Conservation (phyloP, 1,284 basidiomycete species). For the Ustilago cynodontis region DNA sequence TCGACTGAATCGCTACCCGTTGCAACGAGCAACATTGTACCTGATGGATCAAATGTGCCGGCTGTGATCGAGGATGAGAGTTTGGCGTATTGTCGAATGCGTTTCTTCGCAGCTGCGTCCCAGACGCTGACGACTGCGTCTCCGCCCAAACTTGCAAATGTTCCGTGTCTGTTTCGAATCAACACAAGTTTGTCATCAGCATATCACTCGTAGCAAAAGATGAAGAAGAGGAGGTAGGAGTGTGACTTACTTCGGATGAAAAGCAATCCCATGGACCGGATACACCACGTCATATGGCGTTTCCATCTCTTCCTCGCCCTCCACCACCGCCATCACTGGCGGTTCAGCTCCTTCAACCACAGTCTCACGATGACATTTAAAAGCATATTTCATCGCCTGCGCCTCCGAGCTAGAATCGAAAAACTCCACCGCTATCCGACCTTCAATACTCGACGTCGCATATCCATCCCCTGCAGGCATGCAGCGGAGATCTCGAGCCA, state of each 20-base stretch:
- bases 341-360: constrained; percentile 70
- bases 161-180: constrained; percentile 77
- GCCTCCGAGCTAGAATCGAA: constrained; percentile 83
- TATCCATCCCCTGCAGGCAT: constrained; percentile 95
- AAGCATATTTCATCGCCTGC: constrained; percentile 92
- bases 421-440: constrained; percentile 96
- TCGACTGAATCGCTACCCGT: constrained; percentile 57
- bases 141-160: constrained; percentile 92
- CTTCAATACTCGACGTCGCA: constrained; percentile 92
- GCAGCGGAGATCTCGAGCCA: constrained; percentile 89
- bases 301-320: constrained; percentile 72
- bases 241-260: constrained; percentile 77
- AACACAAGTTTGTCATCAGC: background rate
- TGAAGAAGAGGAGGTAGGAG: background rate
- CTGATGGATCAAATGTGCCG: constrained; percentile 55
- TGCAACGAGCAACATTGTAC: constrained; percentile 55
- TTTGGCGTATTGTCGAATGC: constrained; percentile 82
- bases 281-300: constrained; percentile 91
- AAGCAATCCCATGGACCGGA: constrained; percentile 93
- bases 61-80: constrained; percentile 53
- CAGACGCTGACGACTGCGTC: constrained; percentile 92
- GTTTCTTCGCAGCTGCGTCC: constrained; percentile 97
- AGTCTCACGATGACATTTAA: constrained; percentile 94
- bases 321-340: background rate
- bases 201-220: background rate